Base-by-base conservation (phyloP, 768 basidiomycete species). In the Ramaria sp. region DNA sequence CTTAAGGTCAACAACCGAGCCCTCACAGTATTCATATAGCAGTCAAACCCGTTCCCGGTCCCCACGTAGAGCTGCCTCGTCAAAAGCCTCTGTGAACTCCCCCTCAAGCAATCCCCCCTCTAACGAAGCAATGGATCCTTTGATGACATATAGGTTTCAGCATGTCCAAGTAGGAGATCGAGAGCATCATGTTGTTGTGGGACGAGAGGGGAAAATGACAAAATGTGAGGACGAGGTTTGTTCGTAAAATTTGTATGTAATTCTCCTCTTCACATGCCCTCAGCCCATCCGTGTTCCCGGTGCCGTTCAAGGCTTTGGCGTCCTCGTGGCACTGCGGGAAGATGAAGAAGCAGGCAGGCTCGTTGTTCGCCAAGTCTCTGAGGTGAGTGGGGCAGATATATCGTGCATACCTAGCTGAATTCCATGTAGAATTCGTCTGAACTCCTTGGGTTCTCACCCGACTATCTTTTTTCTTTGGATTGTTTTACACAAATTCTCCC, bases 231-330 rank as follows among this genome's bases (percentile, higher is more conserved):
- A 90, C 62, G 87, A 90, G 75, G 84, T 80, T 47, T 45, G 61
- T 59, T 15, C 30, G 44, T 38, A 22, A 7, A 16, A 6, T 39
- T 50, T 38, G 15, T 15, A 27, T 41, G 22, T 32, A 8, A 16
- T 15, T 15, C 38, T 51, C 39, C 15, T 45, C 48, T 43, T 53
- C 10, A 32, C n/a, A 25, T 20, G 9, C 28, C 43, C 36, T 6
- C 52, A 85, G 82, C 89, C 88, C 0, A 92, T 92, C 47, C 78
- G 82, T 0, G 81, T 83, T 0, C 89, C 88, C 12, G 88, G 88
- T 3, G 82, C 88, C 1, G 77, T 90, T 1, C 89, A 92, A 69
- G 82, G 79, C 0, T 92, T 84, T 61, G 88, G 88, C n/a, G 82
- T 90, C 0, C 72, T 90, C 3, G 76, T 91, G 48, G 85, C 77